A percentile compares a stretch with the other conserved stretches of the same genome.
Conservation (phyloP, 2,329 filamentous ascomycete species). For the Capronia epimyces region DNA sequence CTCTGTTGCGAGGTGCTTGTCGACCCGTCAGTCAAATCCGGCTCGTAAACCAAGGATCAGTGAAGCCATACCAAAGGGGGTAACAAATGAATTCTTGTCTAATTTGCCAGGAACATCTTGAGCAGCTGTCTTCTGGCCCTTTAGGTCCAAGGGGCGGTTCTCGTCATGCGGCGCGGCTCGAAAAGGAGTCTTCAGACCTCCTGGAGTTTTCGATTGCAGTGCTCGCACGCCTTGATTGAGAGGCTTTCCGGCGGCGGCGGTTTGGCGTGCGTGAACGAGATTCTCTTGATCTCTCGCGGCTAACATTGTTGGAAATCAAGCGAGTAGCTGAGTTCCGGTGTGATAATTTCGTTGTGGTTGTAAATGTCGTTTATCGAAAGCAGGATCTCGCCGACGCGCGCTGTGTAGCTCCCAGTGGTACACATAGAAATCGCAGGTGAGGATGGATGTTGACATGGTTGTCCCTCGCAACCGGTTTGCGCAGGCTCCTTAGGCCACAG, state of each 20-base stretch:
- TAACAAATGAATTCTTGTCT: constrained; percentile 64
- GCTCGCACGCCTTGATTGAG: constrained; percentile 60
- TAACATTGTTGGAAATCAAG: constrained; percentile 53
- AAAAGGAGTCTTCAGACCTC: constrained; percentile 74
- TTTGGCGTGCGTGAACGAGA: constrained; percentile 67
- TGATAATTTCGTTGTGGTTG: constrained; percentile 12
- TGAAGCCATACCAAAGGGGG: constrained; percentile 66
- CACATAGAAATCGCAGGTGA: not conserved
- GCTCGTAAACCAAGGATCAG: constrained; percentile 3
- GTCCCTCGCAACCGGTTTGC: constrained; percentile 15
- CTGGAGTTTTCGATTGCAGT: constrained; percentile 71
- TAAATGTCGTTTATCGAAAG: not conserved
- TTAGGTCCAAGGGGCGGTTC: constrained; percentile 60
- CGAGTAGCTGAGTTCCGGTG: not conserved
- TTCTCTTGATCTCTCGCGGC: constrained; percentile 85
- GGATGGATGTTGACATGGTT: constrained; percentile 21
- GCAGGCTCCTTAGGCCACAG: not conserved
- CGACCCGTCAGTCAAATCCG: constrained; percentile 5
- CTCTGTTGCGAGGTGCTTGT: constrained; percentile 62
- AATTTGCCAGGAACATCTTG: constrained; percentile 49
- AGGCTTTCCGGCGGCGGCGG: constrained; percentile 64
- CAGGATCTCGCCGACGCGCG: not conserved
- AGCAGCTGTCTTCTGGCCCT: constrained; percentile 55
- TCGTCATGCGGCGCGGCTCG: constrained; percentile 76
- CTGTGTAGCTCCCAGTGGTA: too few species aligned